These are phyloP conservation scores for Lophiostoma macrostomum DNA, from an alignment of 495 filamentous ascomycete species.

Conservation along the genomic window DNA sequence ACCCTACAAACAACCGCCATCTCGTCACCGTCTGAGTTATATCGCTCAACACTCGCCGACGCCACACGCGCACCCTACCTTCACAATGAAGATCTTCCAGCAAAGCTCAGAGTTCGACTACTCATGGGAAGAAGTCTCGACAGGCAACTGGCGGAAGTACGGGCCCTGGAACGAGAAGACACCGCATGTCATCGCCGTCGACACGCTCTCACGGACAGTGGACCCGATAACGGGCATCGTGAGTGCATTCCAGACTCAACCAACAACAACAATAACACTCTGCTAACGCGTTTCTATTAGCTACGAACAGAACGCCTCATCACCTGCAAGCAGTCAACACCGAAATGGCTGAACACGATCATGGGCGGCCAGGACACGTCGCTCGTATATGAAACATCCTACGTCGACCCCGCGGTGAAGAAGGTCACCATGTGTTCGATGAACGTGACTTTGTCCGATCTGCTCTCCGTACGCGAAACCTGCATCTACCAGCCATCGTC, in stretches of 20 bases:
- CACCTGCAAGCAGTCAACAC: constrained; percentile 85
- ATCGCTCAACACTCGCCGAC: neutral
- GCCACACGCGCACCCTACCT: neutral
- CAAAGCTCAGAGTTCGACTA: constrained; percentile 88
- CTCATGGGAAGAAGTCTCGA: constrained; percentile 97
- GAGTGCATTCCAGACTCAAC: constrained; percentile 39
- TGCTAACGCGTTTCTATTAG: constrained; percentile 41
- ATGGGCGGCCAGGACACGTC: constrained; percentile 74
- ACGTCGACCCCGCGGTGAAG: constrained; percentile 76
- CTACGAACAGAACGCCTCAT: constrained; percentile 95
- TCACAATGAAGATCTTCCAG: constrained; percentile 88
- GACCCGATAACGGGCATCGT: constrained; percentile 82
- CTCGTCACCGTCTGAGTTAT: neutral
- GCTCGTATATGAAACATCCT: constrained; percentile 90
- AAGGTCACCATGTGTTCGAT: constrained; percentile 91
- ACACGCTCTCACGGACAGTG: constrained; percentile 79
- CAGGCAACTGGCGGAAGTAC: constrained; percentile 99
- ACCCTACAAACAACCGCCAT: neutral
- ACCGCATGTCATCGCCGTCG: constrained; percentile 89
- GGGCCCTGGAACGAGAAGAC: constrained; percentile 97
- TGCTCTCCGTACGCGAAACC: constrained; percentile 85
- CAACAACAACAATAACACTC: neutral
- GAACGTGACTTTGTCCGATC: constrained; percentile 86
- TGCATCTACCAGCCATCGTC: constrained; percentile 72
- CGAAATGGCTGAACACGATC: constrained; percentile 77